Base-by-base conservation (phyloP, 768 basidiomycete species). In the Rhodosporidiobolus sp. region DNA sequence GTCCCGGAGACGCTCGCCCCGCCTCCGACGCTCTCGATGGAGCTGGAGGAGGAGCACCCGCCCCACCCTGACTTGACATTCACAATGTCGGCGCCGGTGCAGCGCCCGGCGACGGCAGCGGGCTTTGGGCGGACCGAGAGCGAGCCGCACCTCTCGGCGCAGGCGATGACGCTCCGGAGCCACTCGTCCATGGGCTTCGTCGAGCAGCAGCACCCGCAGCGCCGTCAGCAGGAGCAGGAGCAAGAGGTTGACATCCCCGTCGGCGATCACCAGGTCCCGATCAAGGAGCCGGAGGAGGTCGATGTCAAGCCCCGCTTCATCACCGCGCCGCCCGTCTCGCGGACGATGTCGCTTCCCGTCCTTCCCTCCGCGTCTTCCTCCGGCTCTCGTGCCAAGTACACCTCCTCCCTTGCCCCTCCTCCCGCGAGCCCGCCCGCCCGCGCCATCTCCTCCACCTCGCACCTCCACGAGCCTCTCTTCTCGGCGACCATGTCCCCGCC, bases 401-500 rank as follows among this genome's bases (percentile, higher is more conserved):
- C 67, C 12, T 28, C 61, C 38, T 26, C 55, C 8, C 43, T 48
- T 59, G 38, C 30, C 11, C 3, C 65, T 30, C 45, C 52, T 17
- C 58, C 67, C 12, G 35, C 66, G 1, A 53, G 56, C 34, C 55
- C 46, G 3, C 38, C 48, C 12, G 35, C 9, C 19, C 28, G 54
- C 62, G 22, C 49, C 45, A 38, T 4, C n/a, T 11, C 30, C 35
- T 24, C 55, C 57, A 28, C 70, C 58, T 57, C 30, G 12, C 63
- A 67, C 59, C 52, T 66, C 32, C 67, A 73, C 52, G 64, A 66
- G 30, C 74, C 64, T 1, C 48, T 67, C 64, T 46, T 72, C 59
- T 38, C 69, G 26, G 60, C 57, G 6, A 71, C 75, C 57, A 71
- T 76, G 57, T 78, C 77, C 5, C 77, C 77, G 3, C 77, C 77